These are phyloP conservation scores for Phoma sp. DNA, from an alignment of 2,329 filamentous ascomycete genomes.

Conservation along the genomic window DNA sequence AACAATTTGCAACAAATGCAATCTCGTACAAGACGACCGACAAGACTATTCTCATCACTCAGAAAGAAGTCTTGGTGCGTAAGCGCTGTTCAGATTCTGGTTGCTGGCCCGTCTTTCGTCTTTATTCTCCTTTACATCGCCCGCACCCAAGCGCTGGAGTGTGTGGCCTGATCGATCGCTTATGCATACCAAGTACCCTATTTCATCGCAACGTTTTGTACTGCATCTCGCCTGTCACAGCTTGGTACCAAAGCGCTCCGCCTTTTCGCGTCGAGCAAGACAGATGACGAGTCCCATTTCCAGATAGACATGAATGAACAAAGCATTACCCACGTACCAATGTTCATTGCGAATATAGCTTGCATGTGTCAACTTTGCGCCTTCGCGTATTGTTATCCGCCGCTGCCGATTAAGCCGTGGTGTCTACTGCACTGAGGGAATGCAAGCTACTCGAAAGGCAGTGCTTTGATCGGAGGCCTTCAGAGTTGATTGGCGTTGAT, in stretches of 20 bases:
- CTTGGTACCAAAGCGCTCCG: slow-evolving; percentile 39
- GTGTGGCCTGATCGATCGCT: slow-evolving; percentile 38
- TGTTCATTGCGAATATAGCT: background rate
- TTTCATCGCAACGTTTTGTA: slow-evolving; percentile 16
- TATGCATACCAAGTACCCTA: slow-evolving; percentile 24
- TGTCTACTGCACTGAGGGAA: background rate
- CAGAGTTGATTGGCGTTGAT: too few species aligned
- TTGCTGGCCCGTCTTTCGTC: slow-evolving; percentile 1
- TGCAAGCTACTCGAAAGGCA: too few species aligned
- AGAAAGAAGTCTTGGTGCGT: background rate
- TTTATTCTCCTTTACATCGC: slow-evolving; percentile 24
- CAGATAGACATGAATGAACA: slow-evolving; percentile 6
- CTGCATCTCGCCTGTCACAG: slow-evolving; percentile 35
- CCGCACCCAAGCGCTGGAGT: slow-evolving; percentile 47
- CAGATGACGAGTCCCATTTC: slow-evolving; percentile 35
- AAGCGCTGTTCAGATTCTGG: background rate
- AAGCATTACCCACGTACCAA: background rate
- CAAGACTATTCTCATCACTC: slow-evolving; percentile 15
- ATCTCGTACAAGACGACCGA: slow-evolving; percentile 1
- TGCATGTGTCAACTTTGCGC: background rate
- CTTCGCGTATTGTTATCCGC: background rate
- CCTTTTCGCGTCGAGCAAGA: slow-evolving; percentile 36
- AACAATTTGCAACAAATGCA: slow-evolving; percentile 3
- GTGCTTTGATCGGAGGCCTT: too few species aligned
- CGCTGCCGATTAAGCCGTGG: slow-evolving; percentile 8